Conservation (phyloP, 495 filamentous ascomycete species). For the Lepraria neglecta region DNA sequence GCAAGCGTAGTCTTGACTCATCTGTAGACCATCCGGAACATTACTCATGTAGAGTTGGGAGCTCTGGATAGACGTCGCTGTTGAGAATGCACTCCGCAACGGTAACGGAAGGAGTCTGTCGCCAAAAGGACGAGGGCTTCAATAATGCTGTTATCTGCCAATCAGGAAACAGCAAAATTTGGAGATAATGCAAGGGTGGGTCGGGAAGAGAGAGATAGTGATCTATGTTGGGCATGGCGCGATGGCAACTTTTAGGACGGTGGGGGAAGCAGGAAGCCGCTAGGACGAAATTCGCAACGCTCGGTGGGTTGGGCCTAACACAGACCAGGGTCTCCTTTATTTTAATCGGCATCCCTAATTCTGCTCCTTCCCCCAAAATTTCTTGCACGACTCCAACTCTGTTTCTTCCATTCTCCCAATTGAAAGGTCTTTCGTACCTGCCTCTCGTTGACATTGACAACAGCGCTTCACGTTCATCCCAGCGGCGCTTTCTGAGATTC, state of each 20-base stretch:
- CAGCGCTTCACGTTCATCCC: conserved; percentile 20
- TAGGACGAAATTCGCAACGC: conserved; percentile 2
- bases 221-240: conserved; percentile 14
- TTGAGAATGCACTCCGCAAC: background rate
- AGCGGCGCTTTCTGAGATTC: conserved; percentile 23
- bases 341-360: conserved; percentile 23
- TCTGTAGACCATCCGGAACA: background rate
- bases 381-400: conserved; percentile 27
- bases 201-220: conserved; percentile 8
- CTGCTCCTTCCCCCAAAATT: conserved; percentile 31
- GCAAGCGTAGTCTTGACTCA: background rate
- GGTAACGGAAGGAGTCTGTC: conserved; percentile 10
- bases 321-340: conserved; percentile 28
- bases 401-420: conserved; percentile 1
- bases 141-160: conserved; percentile 17
- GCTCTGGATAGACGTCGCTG: too few relatives aligned
- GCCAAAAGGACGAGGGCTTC: conserved; percentile 16
- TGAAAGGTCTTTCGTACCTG: conserved; percentile 19
- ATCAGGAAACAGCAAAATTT: background rate
- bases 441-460: conserved; percentile 21
- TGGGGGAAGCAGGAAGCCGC: background rate
- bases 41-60: background rate
- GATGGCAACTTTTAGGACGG: background rate
- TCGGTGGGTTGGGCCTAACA: background rate
- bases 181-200: conserved; percentile 13